Conservation (phyloP, 495 filamentous ascomycete species). For the Penicillium alfredii region DNA sequence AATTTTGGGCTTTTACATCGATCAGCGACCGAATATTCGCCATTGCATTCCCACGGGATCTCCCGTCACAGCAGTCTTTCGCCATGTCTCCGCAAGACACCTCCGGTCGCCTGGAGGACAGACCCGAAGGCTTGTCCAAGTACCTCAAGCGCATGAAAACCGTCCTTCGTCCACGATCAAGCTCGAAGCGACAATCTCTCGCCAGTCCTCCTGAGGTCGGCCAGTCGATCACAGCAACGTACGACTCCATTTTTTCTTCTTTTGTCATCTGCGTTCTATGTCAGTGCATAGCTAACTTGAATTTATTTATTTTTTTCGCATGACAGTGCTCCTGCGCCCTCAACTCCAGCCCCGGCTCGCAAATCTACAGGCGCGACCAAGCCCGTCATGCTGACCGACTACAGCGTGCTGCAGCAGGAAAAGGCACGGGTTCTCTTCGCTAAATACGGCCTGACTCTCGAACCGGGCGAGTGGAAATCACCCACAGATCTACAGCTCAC, state of each 20-base stretch:
- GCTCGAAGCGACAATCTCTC: slow-evolving; percentile 36
- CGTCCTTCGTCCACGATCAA: slow-evolving; percentile 49
- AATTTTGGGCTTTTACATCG: slow-evolving; percentile 6
- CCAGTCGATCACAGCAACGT: slow-evolving; percentile 21
- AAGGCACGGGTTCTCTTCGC: slow-evolving; percentile 65
- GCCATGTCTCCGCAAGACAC: slow-evolving; percentile 26
- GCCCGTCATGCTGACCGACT: slow-evolving; percentile 26
- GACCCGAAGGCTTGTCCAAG: slow-evolving; percentile 58
- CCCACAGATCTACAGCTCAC: slow-evolving; percentile 51
- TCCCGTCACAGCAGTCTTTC: slow-evolving; percentile 1
- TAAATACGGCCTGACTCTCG: slow-evolving; percentile 66
- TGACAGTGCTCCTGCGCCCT: slow-evolving; percentile 4
- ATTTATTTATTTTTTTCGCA: neutral
- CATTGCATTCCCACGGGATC: neutral
- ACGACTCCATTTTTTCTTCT: slow-evolving; percentile 21
- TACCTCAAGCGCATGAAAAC: slow-evolving; percentile 59
- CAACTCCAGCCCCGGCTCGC: slow-evolving; percentile 12
- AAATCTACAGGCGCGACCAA: slow-evolving; percentile 17
- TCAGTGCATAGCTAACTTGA: too few relatives aligned
- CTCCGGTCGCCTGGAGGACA: slow-evolving; percentile 31
- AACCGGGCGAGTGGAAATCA: slow-evolving; percentile 62
- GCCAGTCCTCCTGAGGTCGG: slow-evolving; percentile 10
- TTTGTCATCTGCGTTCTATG: too few relatives aligned
- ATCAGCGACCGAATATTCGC: neutral
- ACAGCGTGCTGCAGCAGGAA: slow-evolving; percentile 51